Percentiles rank a stretch among this genome's conserved stretches.
phyloP scores from a whole-genome alignment of 1,284 basidiomycete species.

The Golubevia pallescens region DNA sequence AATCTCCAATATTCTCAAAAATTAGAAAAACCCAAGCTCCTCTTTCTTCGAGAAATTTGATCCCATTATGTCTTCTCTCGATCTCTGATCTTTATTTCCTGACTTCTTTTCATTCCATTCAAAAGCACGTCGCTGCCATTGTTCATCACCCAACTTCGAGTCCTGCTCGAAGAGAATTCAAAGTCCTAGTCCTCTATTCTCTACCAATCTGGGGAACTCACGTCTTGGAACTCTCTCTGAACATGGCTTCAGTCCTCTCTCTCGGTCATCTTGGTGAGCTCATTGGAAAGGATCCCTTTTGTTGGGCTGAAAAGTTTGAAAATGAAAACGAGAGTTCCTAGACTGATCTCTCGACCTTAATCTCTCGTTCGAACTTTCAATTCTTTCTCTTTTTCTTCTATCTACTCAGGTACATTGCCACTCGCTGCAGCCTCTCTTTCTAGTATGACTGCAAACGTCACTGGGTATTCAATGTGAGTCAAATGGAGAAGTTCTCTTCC shows the following conservation, averaged over 20 bases:
- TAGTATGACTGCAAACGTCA: slow-evolving; percentile 60
- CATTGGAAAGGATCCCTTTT: too few species aligned
- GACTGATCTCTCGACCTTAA: too few species aligned
- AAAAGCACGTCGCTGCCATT: not conserved
- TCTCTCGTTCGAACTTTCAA: too few species aligned
- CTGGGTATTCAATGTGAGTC: slow-evolving; percentile 42
- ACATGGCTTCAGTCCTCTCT: slow-evolving; percentile 49
- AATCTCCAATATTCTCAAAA: too few species aligned
- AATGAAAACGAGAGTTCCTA: too few species aligned
- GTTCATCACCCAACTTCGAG: not conserved
- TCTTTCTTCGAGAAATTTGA: too few species aligned
- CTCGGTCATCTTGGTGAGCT: slow-evolving; percentile 50
- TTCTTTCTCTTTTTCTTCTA: not conserved
- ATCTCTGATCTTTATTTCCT: too few species aligned
- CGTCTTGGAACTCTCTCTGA: slow-evolving; percentile 54
- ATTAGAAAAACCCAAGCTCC: too few species aligned
- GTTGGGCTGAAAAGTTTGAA: too few species aligned
- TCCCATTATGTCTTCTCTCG: too few species aligned
- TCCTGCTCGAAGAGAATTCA: slow-evolving; percentile 15
- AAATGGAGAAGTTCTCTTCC: too few species aligned
- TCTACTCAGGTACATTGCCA: slow-evolving; percentile 25
- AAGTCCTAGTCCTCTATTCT: slow-evolving; percentile 37
- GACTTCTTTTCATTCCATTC: not conserved
- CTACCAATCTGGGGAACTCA: slow-evolving; percentile 55
- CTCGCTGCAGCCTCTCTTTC: slow-evolving; percentile 54